Base-by-base conservation (phyloP, 2,329 filamentous ascomycete genomes). In the Penicillium sp. region DNA sequence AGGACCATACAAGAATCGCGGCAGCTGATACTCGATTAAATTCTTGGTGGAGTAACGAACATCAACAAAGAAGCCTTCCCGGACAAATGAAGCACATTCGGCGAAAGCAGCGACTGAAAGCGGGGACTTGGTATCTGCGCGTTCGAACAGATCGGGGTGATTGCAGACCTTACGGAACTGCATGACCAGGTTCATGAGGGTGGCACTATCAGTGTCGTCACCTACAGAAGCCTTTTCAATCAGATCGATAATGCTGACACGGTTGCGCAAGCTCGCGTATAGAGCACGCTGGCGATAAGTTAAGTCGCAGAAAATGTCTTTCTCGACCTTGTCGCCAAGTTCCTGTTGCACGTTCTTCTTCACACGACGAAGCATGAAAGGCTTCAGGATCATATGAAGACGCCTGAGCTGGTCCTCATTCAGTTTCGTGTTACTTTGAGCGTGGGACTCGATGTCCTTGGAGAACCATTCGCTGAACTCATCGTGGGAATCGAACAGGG, bases 341-440 rank as follows among this genome's bases (percentile, higher is more conserved):
- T 98, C 92, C 66, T 96, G 95, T 64, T 98, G 92, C 33, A 98
- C 92, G 63, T 98, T 90, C 71, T 96, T 96, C 80, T 98, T 98
- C 67, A 98, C 87, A 78, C 92, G 90, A 55, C 92, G 86, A 62
- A 98, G 79, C 92, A 98, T 98, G 73, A 98, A 98, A 0, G 92
- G 92, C 69, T 98, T 96, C 51, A 98, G 70, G 53, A 98, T 98
- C 89, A 96, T 95, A 65, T 98, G 92, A 54, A 98, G 71, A 68
- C 92, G 86, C 68, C 88, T 88, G 35, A 98, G 80, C 68, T 98
- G 92, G 59, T 95, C 90, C 62, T 98, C 92, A 57, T 98, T 98
- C 42, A 98, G 82, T 63, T 96, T 96, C n/a, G 90, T 96, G 60
- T 98, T 96, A 64, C 88, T 95, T 68, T 95, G 90, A 0, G 92